Evolutionary conservation across 495 filamentous ascomycete genomes (phyloP).

Genomic region (Trichocladium antarcticum): DNA sequence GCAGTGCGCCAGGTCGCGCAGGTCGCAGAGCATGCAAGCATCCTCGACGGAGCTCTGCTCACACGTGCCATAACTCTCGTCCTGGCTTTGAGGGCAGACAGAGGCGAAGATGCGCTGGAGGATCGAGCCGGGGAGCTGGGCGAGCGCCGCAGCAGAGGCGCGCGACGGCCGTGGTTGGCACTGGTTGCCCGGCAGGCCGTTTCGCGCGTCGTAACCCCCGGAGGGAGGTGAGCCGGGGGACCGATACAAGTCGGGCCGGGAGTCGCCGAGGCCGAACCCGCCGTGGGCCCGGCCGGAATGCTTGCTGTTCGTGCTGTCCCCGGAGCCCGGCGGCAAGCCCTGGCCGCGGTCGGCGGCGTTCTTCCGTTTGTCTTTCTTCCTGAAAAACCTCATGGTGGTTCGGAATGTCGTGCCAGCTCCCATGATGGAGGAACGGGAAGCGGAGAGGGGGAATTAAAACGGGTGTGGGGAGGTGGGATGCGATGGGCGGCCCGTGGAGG

Average conservation of each 20-base stretch:
- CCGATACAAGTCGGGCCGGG: slow-evolving; percentile 8
- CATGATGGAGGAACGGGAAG: neutral
- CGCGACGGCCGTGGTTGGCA: slow-evolving; percentile 16
- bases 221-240: slow-evolving; percentile 13
- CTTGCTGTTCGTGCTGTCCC: neutral
- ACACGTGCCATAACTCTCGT: slow-evolving; percentile 66
- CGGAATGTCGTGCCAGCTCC: slow-evolving; percentile 1
- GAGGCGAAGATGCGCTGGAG: slow-evolving; percentile 63
- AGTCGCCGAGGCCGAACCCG: slow-evolving; percentile 6
- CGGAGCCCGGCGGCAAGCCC: slow-evolving; percentile 13
- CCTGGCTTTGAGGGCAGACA: slow-evolving; percentile 72
- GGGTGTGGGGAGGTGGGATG: slow-evolving; percentile 5
- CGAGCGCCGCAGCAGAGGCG: slow-evolving; percentile 23
- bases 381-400: slow-evolving; percentile 36
- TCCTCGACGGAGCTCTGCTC: slow-evolving; percentile 73
- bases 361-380: slow-evolving; percentile 27
- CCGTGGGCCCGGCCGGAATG: neutral
- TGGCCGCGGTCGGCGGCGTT: slow-evolving; percentile 10
- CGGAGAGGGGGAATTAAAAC: neutral
- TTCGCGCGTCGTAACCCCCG: slow-evolving; percentile 3
- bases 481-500: too few species aligned
- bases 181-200: neutral
- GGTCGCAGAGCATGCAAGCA: slow-evolving; percentile 91
- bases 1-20: slow-evolving; percentile 79
- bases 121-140: slow-evolving; percentile 49